A percentile compares a stretch with the other conserved stretches of the same genome.
Conservation (phyloP, 2,329 filamentous ascomycete genomes). For the Ilyonectria robusta region DNA sequence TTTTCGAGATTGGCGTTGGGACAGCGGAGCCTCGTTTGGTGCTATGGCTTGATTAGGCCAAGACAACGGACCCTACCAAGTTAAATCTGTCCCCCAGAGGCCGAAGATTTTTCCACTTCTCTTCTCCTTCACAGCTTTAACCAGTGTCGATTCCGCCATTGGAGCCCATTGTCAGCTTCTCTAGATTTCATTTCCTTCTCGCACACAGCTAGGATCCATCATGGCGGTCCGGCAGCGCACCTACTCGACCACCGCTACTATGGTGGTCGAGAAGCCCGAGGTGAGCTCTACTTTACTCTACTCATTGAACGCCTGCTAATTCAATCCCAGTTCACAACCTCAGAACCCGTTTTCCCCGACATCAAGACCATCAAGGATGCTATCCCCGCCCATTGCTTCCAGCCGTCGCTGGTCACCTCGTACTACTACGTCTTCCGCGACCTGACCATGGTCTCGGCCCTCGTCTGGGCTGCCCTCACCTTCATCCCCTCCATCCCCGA, state of each 20-base stretch:
- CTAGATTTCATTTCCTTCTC: neutral
- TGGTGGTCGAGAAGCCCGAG: conserved; percentile 32
- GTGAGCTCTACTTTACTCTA: conserved; percentile 21
- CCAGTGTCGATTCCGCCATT: conserved; percentile 9
- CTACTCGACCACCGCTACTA: conserved; percentile 37
- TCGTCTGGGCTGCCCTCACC: conserved; percentile 66
- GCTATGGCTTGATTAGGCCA: conserved; percentile 44
- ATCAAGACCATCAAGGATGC: conserved; percentile 56
- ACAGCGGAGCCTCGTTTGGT: conserved; percentile 29
- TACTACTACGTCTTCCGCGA: conserved; percentile 71
- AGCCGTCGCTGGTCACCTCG: conserved; percentile 66
- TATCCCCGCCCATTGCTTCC: conserved; percentile 74
- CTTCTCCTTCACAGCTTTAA: conserved; percentile 9
- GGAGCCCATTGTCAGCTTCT: neutral
- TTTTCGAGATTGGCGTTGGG: conserved; percentile 29
- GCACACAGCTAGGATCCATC: conserved; percentile 11
- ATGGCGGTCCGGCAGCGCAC: conserved; percentile 48
- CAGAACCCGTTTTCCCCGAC: conserved; percentile 45
- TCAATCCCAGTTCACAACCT: neutral
- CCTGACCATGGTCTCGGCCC: conserved; percentile 61
- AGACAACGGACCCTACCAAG: conserved; percentile 28
- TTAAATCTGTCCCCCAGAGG: conserved; percentile 25
- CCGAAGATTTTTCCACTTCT: conserved; percentile 14
- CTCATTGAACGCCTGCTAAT: neutral
- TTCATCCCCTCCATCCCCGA: conserved; percentile 67